Percentiles rank a stretch among this genome's conserved stretches.
phyloP scores from a whole-genome alignment of 768 basidiomycete genomes.

The Agaricus blazei region DNA sequence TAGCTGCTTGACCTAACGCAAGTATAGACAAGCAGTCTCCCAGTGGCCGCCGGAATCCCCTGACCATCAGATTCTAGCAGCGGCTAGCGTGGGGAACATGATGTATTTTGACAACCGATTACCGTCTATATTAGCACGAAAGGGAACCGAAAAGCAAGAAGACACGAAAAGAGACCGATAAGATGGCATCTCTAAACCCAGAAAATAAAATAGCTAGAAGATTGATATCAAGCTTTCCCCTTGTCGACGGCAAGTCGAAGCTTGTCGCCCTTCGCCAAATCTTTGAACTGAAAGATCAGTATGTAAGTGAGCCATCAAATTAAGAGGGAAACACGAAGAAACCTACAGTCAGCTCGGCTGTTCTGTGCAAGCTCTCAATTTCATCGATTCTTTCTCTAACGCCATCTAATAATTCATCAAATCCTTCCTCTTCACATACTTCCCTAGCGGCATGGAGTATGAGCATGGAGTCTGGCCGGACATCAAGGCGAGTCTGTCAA shows the following conservation, averaged over 20 bases:
- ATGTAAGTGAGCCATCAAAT: not conserved
- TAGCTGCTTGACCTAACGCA: too few species aligned
- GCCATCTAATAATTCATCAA: slow-evolving; percentile 67
- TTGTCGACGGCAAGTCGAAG: not conserved
- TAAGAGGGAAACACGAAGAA: not conserved
- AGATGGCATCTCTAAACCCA: too few species aligned
- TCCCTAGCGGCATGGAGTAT: slow-evolving; percentile 66
- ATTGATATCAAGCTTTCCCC: not conserved
- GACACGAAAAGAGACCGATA: too few species aligned
- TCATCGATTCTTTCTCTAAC: slow-evolving; percentile 75
- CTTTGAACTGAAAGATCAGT: not conserved
- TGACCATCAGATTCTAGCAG: too few species aligned
- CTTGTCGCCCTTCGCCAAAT: not conserved
- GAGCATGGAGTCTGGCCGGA: slow-evolving; percentile 76
- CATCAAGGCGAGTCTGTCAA: slow-evolving; percentile 58
- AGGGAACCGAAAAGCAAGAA: too few species aligned
- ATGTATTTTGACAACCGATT: too few species aligned
- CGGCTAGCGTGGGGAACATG: too few species aligned
- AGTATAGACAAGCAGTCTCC: too few species aligned
- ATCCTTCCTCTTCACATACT: slow-evolving; percentile 68
- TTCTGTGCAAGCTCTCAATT: slow-evolving; percentile 79
- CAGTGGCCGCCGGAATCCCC: too few species aligned
- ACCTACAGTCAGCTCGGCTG: slow-evolving; percentile 66
- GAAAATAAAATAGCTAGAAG: not conserved
- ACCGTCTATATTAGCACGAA: too few species aligned